Base-by-base conservation (phyloP, 2,329 filamentous ascomycete species). In the Penicillium sp. region DNA sequence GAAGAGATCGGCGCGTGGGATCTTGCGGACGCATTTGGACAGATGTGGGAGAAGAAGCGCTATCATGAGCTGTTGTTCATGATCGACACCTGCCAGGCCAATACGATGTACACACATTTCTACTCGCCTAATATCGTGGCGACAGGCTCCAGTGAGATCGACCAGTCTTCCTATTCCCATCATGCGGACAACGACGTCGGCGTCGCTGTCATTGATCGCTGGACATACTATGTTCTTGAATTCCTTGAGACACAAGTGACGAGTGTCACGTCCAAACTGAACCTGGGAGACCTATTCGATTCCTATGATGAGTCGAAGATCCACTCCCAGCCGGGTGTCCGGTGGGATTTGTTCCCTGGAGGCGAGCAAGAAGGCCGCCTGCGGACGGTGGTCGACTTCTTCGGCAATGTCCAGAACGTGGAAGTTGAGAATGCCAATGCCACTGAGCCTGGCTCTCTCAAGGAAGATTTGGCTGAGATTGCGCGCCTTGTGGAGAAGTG, bases 1-100 rank as follows among this genome's bases (percentile, higher is more conserved):
- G 93, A 98, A 69, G 93, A 98, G 72, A 97, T 98, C 58, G 90
- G 88, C 49, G 89, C 89, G 0, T 96, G 94, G 68, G 93, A 98
- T 72, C 75, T 98, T 50, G 93, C 94, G 5, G 88, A 98, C 69
- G 93, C 93, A 0, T 97, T 98, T 68, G 89, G 94, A 71, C 91
- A 98, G 75, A 98, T 98, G 93, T 96, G 90, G 87, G 93, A 98
- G 78, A 98, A 98, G 82, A 94, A 94, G 75, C 84, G 93, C 76
- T 98, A 97, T 71, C 88, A 97, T 68, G 93, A 98, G 71, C 83
- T 98, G 60, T 81, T 98, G 51, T 98, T 98, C 76, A 98, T 98
- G 93, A 98, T 98, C 71, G 93, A 98, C 69, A 98, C 93, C 0
- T 98, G 93, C 74, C 93, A 98, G 73, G 93, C 93, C 48, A 98